Base-by-base conservation (phyloP, 192 early-diverging fungal genomes). In the Paraglomus occultum region DNA sequence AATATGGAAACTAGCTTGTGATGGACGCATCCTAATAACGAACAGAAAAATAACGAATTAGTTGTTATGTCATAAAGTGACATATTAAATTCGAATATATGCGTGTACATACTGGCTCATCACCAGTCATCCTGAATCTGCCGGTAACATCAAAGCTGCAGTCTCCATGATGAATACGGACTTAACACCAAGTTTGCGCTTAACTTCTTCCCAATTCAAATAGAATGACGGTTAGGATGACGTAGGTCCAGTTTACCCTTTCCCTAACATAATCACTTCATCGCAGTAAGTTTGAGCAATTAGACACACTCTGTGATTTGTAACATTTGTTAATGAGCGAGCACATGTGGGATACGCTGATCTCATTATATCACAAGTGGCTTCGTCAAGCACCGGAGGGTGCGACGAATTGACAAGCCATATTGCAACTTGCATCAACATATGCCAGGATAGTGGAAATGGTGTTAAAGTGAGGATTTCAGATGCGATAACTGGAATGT, bases 281-380 rank as follows among this genome's bases (percentile, higher is more conserved):
- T 94, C 89, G 82, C 96, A 98, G 85, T 93, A 94, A 45, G 89
- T 75, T 12, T 81, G 76, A 17, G 91, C 96, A 96, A 15, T 85
- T 85, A 50, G 92, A 88, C 15, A 86, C 74, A 64, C 78, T 89
- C 74, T 89, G 82, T 72, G 84, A 90, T 52, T 91, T 84, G 83
- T 99, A 97, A 80, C 96, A 99, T 1, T 82, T 85, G 22, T 88
- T 72, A 52, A 93, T 92, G 52, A 95, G 5, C 78, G 68, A 8
- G 84, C 82, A 73, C 96, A 99, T 49, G 84, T 86, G 3, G 89
- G 84, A 76, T 88, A 90, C 9, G 87, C 81, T 17, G 71, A 74
- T 62, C 84, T 76, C 92, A 99, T 95, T 17, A 73, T 70, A 6
- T 88, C 84, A 71, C 93, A 93, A 62, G 87, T 84, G 9, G 73